A percentile compares a stretch with the other conserved stretches of the same genome.
Conservation (phyloP, 2,329 filamentous ascomycete species). For the Xylaria sp. region DNA sequence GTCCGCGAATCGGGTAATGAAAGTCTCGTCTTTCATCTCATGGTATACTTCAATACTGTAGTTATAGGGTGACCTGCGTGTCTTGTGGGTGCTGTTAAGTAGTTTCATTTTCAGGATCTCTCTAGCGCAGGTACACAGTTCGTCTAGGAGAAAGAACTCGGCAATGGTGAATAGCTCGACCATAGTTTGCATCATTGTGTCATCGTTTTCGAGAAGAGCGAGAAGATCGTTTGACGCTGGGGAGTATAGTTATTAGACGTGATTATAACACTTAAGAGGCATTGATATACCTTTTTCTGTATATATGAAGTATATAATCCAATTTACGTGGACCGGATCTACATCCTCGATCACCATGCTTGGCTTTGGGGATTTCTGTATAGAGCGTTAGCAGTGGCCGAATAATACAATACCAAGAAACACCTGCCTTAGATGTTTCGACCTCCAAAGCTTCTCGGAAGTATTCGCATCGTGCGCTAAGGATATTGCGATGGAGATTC, state of each 20-base stretch:
- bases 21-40: neutral
- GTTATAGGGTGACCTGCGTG: no score
- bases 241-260: neutral
- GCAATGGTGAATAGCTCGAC: conserved; percentile 1
- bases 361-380: neutral
- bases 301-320: conserved; percentile 29
- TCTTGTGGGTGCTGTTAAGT: no score
- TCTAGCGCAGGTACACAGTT: neutral
- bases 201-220: neutral
- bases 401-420: neutral
- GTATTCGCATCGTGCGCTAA: conserved; percentile 22
- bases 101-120: neutral
- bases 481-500: conserved; percentile 29
- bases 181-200: neutral
- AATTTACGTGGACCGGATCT: conserved; percentile 18
- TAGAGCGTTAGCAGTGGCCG: neutral
- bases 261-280: neutral
- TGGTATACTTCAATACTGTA: no score
- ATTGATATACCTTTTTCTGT: conserved; percentile 10
- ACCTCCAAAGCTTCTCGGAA: conserved; percentile 23
- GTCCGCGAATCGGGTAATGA: neutral
- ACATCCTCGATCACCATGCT: conserved; percentile 4
- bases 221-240: neutral
- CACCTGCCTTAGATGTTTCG: neutral
- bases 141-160: neutral